Base-by-base conservation (phyloP, 2,329 filamentous ascomycete species). In the Fusarium miscanthi region DNA sequence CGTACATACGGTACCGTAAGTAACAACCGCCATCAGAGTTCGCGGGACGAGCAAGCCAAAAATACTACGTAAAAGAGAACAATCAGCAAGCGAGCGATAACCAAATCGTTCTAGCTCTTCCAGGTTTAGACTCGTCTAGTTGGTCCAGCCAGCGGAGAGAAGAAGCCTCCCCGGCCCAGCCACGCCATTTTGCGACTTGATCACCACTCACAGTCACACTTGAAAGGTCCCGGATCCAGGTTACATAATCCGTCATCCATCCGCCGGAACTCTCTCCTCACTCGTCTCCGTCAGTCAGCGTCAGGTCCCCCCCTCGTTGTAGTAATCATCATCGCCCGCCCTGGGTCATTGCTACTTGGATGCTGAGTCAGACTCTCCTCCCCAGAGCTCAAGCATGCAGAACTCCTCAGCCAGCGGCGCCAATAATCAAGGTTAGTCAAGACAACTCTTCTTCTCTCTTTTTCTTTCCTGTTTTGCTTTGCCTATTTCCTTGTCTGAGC, bases 291-390 rank as follows among this genome's bases (percentile, higher is more conserved):
- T 77, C 76, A 78, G 76, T 76, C 66, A 69, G 74, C 69, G 67
- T 75, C 59, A 53, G 65, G 63, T 63, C 59, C 70, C 74, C 71
- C 72, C 70, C 73, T 74, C 73, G 69, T 76, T 65, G 73, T 75
- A 75, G 76, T 77, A 78, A 77, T 77, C 77, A 77, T 75, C 76
- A 74, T 78, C 66, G 75, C 72, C 68, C 71, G 75, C 72, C 68
- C 63, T 64, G 68, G 59, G 61, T 62, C 62, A 72, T 67, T 74
- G 68, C 69, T 78, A 77, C 77, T 74, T 76, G 74, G 72, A 74
- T 80, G 79, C 79, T 80, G 79, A 80, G 78, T 80, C 78, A 80
- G 79, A 80, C 73, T 74, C 71, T 74, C 66, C 63, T 70, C 63
- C 73, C 68, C 72, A 71, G 70, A 78, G 72, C 73, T 74, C 72